Conservation (phyloP, 192 early-diverging fungal species). For the Mortierella alpina region DNA sequence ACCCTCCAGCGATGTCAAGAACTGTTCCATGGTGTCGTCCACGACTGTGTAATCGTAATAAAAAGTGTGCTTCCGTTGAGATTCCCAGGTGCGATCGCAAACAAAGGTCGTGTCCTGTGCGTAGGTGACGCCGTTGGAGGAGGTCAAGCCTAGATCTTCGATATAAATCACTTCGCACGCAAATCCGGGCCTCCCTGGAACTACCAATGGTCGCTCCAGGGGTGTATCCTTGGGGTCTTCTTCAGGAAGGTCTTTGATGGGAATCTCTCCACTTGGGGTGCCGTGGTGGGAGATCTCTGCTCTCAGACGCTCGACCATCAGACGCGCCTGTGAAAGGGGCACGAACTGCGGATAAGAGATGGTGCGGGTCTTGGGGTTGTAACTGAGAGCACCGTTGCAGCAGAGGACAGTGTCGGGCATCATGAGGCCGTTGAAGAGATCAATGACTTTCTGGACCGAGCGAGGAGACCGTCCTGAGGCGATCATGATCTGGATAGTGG, state of each 20-base stretch:
- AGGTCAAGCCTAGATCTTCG: neutral
- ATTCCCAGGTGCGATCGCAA: slow-evolving; percentile 37
- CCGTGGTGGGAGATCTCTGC: neutral
- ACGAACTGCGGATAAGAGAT: slow-evolving; percentile 44
- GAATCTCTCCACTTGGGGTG: neutral
- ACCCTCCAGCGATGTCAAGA: slow-evolving; percentile 4
- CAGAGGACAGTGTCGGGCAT: slow-evolving; percentile 56
- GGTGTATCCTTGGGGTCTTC: neutral
- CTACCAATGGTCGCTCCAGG: neutral
- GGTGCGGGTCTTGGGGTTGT: slow-evolving; percentile 25
- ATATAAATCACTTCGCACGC: slow-evolving; percentile 37
- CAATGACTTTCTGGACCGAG: slow-evolving; percentile 54
- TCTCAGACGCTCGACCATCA: slow-evolving; percentile 8
- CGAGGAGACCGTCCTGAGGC: slow-evolving; percentile 57
- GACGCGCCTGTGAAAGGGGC: slow-evolving; percentile 2
- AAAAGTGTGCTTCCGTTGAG: slow-evolving; percentile 24
- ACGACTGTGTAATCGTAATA: slow-evolving; percentile 36
- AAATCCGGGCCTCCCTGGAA: slow-evolving; percentile 34
- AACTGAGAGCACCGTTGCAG: slow-evolving; percentile 57
- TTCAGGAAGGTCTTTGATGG: neutral
- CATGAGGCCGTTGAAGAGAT: slow-evolving; percentile 45
- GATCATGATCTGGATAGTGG: slow-evolving; percentile 50
- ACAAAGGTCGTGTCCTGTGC: slow-evolving; percentile 34
- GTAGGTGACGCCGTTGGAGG: slow-evolving; percentile 2
- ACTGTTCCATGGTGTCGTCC: slow-evolving; percentile 21